Percentiles rank a stretch among this genome's conserved stretches.
Evolutionary conservation across 176 grass and related monocot species (phyloP).

Genomic region (sorghum (Sorghum bicolor)): DNA sequence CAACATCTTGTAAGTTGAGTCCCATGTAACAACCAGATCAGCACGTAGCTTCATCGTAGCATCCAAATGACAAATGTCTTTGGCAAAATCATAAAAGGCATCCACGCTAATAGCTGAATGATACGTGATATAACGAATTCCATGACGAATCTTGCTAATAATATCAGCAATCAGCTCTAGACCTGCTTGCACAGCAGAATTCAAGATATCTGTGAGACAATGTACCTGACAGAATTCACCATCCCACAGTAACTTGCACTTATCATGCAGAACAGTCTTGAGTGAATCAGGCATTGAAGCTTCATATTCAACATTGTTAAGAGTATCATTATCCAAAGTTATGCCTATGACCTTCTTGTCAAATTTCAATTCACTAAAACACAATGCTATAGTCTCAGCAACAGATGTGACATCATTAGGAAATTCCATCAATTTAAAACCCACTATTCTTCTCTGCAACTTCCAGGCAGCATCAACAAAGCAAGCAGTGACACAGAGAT

Average conservation of each 20-base stretch:
- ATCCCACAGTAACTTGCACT: neutral
- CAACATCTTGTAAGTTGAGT: constrained; percentile 39
- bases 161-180: constrained; percentile 17
- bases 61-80: constrained; percentile 20
- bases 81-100: constrained; percentile 11
- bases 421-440: constrained; percentile 17
- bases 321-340: neutral
- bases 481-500: constrained; percentile 13
- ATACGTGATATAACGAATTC: constrained; percentile 23
- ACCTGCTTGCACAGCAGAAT: constrained; percentile 8
- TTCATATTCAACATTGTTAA: neutral
- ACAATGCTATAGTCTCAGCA: neutral
- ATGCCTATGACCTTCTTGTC: constrained; percentile 24
- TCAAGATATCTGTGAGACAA: constrained; percentile 18
- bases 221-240: neutral
- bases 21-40: constrained; percentile 19
- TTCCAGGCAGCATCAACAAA: constrained; percentile 28
- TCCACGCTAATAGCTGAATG: neutral
- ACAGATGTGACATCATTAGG: constrained; percentile 20
- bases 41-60: neutral
- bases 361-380: neutral
- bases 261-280: neutral
- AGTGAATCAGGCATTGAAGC: neutral
- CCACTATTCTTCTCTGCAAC: constrained; percentile 25
- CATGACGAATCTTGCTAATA: constrained; percentile 8